Percentiles rank a stretch among this genome's conserved stretches.
phyloP scores from a whole-genome alignment of 1,139 yeast genomes.

The Geotrichum restrictum region DNA sequence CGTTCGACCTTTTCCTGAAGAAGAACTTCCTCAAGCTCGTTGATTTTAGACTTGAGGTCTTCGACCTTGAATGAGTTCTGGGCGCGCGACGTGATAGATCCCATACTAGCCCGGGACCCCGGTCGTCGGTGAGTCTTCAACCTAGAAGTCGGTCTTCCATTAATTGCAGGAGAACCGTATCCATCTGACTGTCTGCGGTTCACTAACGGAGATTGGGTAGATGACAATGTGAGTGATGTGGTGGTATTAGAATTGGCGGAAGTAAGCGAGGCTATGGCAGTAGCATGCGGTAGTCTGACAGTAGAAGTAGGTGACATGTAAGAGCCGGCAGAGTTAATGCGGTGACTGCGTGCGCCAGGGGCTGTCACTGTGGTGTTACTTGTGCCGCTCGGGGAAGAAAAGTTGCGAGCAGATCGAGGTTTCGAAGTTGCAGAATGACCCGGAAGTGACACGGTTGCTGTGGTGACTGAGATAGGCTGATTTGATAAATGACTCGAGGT shows the following conservation, averaged over 20 bases:
- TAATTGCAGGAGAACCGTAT: background rate
- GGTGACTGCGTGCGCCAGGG: slow-evolving; percentile 1
- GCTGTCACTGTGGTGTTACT: background rate
- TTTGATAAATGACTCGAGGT: background rate
- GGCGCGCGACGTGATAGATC: background rate
- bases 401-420: background rate
- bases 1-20: slow-evolving; percentile 32
- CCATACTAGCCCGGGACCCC: background rate
- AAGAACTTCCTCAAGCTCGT: slow-evolving; percentile 34
- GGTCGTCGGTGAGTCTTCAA: slow-evolving; percentile 12
- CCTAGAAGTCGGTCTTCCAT: background rate
- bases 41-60: slow-evolving; percentile 33
- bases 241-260: background rate
- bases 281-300: background rate
- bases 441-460: background rate
- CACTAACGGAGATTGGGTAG: slow-evolving; percentile 9
- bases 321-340: slow-evolving; percentile 8
- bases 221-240: slow-evolving; percentile 6
- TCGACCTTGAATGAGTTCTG: slow-evolving; percentile 25
- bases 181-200: slow-evolving; percentile 13
- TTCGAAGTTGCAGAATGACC: background rate
- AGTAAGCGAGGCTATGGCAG: background rate
- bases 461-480: background rate
- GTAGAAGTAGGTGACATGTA: slow-evolving; percentile 14
- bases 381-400: background rate